Conservation (phyloP, 257 asterid species). For the Penstemon eatonii region DNA sequence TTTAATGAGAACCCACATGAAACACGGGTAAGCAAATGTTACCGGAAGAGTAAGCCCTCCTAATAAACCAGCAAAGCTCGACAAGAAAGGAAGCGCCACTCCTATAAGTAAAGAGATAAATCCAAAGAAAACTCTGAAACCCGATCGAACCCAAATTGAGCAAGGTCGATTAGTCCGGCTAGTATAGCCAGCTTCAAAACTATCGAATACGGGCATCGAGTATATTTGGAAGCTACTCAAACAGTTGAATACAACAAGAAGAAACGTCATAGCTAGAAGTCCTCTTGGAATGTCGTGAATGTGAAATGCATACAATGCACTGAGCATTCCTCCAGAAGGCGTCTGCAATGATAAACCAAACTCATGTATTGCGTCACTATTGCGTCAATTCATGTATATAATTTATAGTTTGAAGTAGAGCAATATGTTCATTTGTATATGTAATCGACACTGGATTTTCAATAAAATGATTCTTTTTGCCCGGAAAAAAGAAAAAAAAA, state of each 20-base stretch:
- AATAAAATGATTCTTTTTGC: too few relatives aligned
- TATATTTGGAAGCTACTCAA: slow-evolving; percentile 97
- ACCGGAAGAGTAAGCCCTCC: slow-evolving; percentile 98
- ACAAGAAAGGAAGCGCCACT: slow-evolving; percentile 91
- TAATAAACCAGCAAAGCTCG: slow-evolving; percentile 89
- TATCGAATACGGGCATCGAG: slow-evolving; percentile 97
- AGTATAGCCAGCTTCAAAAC: slow-evolving; percentile 90
- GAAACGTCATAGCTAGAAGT: slow-evolving; percentile 76
- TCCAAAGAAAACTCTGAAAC: slow-evolving; percentile 83
- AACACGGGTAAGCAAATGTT: slow-evolving; percentile 98
- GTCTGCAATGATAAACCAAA: slow-evolving; percentile 46
- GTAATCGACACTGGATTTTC: too few relatives aligned
- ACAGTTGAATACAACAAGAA: slow-evolving; percentile 96
- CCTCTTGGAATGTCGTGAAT: slow-evolving; percentile 81
- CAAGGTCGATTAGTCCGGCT: slow-evolving; percentile 91
- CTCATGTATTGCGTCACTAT: not conserved
- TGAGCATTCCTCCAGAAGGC: slow-evolving; percentile 92
- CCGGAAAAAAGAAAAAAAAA: too few relatives aligned
- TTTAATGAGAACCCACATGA: slow-evolving; percentile 93
- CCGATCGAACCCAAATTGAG: slow-evolving; percentile 95
- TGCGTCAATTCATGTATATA: too few relatives aligned
- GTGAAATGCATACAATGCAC: slow-evolving; percentile 74
- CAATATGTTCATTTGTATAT: too few relatives aligned
- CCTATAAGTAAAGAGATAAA: slow-evolving; percentile 81
- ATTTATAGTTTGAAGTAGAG: too few relatives aligned